Percentiles rank a stretch among this genome's conserved stretches.
Conservation (phyloP, 352 stramenopile genomes). For the Globisporangium paddicum region DNA sequence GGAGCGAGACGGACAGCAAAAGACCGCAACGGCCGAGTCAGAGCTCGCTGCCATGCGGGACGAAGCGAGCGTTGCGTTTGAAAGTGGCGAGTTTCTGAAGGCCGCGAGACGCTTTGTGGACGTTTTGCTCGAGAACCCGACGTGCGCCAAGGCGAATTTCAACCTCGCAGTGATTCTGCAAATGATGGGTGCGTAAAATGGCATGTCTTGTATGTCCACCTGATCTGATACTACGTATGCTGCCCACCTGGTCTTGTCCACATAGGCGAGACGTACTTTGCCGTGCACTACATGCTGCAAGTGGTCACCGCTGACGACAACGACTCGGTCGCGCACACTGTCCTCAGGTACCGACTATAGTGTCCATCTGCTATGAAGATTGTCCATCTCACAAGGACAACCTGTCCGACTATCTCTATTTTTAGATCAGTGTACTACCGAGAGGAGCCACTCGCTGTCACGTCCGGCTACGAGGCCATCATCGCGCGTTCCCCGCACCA, state of each 20-base stretch:
- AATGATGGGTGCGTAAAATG: slow-evolving; percentile 33
- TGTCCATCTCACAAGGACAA: neutral
- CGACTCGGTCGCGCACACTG: slow-evolving; percentile 73
- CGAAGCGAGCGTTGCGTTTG: slow-evolving; percentile 36
- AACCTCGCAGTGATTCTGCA: slow-evolving; percentile 77
- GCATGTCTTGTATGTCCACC: neutral
- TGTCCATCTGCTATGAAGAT: neutral
- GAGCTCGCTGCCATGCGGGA: slow-evolving; percentile 41
- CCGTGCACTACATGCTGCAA: slow-evolving; percentile 58
- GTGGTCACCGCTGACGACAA: slow-evolving; percentile 59
- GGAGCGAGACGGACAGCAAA: neutral
- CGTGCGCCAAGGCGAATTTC: slow-evolving; percentile 64
- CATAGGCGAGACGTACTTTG: slow-evolving; percentile 63
- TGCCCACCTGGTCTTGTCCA: neutral
- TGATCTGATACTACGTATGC: neutral
- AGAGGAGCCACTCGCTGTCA: slow-evolving; percentile 50
- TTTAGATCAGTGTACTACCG: slow-evolving; percentile 57
- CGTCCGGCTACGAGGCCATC: slow-evolving; percentile 44
- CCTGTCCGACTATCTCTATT: neutral
- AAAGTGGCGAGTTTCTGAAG: slow-evolving; percentile 43
- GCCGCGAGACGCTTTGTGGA: slow-evolving; percentile 43
- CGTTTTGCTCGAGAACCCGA: slow-evolving; percentile 40
- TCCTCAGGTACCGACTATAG: slow-evolving; percentile 37
- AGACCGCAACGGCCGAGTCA: neutral
- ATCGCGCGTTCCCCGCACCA: slow-evolving; percentile 30